These are phyloP conservation scores for Oldenlandia corymbosa DNA, from an alignment of 257 asterid genomes.

Conservation along the genomic window DNA sequence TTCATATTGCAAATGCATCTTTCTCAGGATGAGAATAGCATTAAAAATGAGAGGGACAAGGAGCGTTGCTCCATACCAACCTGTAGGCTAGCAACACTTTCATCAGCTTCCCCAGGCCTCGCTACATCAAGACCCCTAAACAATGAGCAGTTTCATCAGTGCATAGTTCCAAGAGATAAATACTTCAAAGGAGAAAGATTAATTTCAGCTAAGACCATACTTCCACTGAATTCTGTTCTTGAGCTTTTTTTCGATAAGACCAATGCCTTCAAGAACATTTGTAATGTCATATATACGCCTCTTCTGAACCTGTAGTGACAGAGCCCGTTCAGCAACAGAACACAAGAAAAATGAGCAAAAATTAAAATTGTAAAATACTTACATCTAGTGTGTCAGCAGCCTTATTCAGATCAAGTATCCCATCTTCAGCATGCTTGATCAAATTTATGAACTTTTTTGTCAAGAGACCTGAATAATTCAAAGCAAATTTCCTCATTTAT, in stretches of 20 bases:
- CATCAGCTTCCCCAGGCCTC: constrained; percentile 74
- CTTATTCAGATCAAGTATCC: constrained; percentile 87
- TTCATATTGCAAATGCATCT: neutral
- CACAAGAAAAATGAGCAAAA: constrained; percentile 17
- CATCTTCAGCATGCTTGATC: constrained; percentile 89
- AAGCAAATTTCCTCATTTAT: constrained; percentile 4
- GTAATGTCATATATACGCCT: constrained; percentile 98
- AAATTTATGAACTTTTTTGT: constrained; percentile 89
- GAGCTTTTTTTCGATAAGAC: constrained; percentile 91
- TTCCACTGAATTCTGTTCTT: constrained; percentile 98
- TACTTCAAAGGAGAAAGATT: neutral
- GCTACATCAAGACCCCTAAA: constrained; percentile 80
- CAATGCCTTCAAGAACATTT: constrained; percentile 95
- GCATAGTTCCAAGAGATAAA: constrained; percentile 7
- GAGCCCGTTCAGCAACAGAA: constrained; percentile 25
- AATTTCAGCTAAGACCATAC: constrained; percentile 39
- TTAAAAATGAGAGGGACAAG: neutral
- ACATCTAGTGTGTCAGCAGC: constrained; percentile 97
- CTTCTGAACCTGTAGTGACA: constrained; percentile 76
- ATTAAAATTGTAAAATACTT: constrained; percentile 20
- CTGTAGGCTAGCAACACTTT: constrained; percentile 69
- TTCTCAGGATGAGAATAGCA: neutral
- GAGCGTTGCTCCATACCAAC: constrained; percentile 24
- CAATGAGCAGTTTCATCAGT: constrained; percentile 21
- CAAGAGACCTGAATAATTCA: constrained; percentile 57